Conservation (phyloP, 2,329 filamentous ascomycete species). For the Chaetomium sp. region DNA sequence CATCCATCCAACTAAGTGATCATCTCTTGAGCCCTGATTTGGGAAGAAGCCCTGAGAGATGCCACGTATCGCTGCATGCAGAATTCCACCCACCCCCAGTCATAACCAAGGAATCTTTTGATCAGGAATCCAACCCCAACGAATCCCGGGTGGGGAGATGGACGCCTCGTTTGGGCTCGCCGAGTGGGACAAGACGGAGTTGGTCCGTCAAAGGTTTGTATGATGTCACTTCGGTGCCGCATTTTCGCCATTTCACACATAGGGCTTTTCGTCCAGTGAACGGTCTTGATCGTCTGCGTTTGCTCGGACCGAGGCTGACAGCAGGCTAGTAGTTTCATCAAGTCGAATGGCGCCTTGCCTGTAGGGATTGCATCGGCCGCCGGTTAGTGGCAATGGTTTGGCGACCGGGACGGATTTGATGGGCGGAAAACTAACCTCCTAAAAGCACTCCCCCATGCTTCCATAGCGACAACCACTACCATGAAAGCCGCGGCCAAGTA, state of each 20-base stretch:
- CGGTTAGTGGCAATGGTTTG: neutral
- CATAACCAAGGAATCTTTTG: conserved; percentile 1
- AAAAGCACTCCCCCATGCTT: conserved; percentile 33
- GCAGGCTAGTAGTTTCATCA: conserved; percentile 15
- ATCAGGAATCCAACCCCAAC: neutral
- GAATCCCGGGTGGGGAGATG: neutral
- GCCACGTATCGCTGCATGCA: neutral
- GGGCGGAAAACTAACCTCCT: conserved; percentile 32
- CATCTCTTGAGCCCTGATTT: neutral
- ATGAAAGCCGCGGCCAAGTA: conserved; percentile 38
- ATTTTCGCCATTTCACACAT: neutral
- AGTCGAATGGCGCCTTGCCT: conserved; percentile 29
- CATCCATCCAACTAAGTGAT: neutral
- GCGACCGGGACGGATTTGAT: neutral
- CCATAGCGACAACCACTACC: conserved; percentile 38
- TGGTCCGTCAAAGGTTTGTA: neutral
- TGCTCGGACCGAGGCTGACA: neutral
- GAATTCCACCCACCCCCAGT: neutral
- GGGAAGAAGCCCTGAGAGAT: neutral
- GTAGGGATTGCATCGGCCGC: neutral
- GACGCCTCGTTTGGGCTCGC: neutral
- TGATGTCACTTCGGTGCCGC: neutral
- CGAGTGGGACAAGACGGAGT: neutral
- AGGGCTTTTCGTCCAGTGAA: conserved; percentile 9
- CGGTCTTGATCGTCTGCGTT: neutral